Base-by-base conservation (phyloP, 2,329 filamentous ascomycete species). In the Curvularia sp. region DNA sequence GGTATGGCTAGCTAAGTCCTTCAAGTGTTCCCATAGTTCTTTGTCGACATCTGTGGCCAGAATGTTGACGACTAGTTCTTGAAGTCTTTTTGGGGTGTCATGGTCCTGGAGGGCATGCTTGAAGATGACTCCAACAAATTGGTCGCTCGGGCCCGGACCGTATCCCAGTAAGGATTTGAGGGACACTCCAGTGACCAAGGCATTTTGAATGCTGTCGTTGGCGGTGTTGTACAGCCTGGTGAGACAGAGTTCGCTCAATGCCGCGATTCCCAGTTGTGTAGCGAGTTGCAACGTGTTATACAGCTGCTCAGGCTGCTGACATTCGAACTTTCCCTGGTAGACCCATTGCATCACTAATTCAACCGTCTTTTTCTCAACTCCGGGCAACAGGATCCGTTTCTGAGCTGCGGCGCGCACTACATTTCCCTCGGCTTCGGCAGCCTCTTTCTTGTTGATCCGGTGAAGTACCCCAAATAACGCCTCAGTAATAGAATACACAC, bases 391-490 rank as follows among this genome's bases (percentile, higher is more conserved):
- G 3, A 44, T 28, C 4, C 42, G 22, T 44, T 44, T 44, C 13
- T 44, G 22, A 9, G 42, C 42, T 26, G 42, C 42, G 24, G 42
- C 42, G 20, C 42, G 6, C 13, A 28, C 2, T 8, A 44, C 22
- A 9, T 44, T 6, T 2, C n/a, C 2, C 9, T 44, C 12, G 6
- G 42, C 42, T 44, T 5, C 15, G 8, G 18, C 6, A 5, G 7
- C 9, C 48, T 42, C 60, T 35, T 47, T 53, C 53, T 55, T 49
- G 43, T 38, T 28, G 54, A 49, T 58, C 49, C 48, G 49, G 41
- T 53, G 35, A 30, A 22, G 10, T 15, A 4, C 5, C 9, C 22
- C 3, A 9, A 28, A 43, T 6, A 44, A n/a, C 2, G 20, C 12
- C 22, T 26, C 22, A 1, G 22, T 44, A 3, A 44, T 44, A 7